A percentile compares a stretch with the other conserved stretches of the same genome.
Conservation (phyloP, 164 flowering plant genomes). For the Umbellularia californica region DNA sequence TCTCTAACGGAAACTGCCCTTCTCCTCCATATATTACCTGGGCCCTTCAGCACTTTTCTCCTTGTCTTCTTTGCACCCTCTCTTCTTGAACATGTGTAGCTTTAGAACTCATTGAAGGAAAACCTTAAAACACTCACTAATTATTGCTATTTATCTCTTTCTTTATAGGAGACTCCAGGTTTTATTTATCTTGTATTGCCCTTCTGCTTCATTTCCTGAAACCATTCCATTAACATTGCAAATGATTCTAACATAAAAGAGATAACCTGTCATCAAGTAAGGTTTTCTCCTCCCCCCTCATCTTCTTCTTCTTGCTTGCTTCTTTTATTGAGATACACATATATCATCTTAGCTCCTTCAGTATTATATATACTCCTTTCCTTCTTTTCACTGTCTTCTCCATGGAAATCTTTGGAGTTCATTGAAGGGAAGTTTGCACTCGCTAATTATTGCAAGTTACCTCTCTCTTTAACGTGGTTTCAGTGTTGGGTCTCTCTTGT, state of each 20-base stretch:
- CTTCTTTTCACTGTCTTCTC: too few relatives aligned
- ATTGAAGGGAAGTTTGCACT: too few relatives aligned
- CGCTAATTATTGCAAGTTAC: too few relatives aligned
- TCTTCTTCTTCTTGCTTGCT: too few relatives aligned
- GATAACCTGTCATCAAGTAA: not conserved
- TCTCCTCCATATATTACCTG: constrained; percentile 6
- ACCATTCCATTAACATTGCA: too few relatives aligned
- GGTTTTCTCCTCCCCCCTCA: not conserved
- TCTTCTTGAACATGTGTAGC: not conserved
- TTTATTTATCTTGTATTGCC: not conserved
- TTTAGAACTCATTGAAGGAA: not conserved
- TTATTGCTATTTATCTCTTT: not conserved
- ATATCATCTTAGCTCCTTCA: too few relatives aligned
- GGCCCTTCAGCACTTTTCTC: constrained; percentile 4
- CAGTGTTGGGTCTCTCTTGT: too few relatives aligned
- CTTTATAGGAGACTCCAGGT: not conserved
- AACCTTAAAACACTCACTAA: not conserved
- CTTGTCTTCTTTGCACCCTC: constrained; percentile 10
- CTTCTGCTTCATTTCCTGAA: not conserved
- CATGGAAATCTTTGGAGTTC: too few relatives aligned
- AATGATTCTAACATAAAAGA: not conserved
- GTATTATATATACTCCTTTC: too few relatives aligned
- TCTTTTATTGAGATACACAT: too few relatives aligned
- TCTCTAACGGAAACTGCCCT: constrained; percentile 7
- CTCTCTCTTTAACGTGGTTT: too few relatives aligned